Conservation (phyloP, 345 rosid genomes). For the Carallia pectinifolia region DNA sequence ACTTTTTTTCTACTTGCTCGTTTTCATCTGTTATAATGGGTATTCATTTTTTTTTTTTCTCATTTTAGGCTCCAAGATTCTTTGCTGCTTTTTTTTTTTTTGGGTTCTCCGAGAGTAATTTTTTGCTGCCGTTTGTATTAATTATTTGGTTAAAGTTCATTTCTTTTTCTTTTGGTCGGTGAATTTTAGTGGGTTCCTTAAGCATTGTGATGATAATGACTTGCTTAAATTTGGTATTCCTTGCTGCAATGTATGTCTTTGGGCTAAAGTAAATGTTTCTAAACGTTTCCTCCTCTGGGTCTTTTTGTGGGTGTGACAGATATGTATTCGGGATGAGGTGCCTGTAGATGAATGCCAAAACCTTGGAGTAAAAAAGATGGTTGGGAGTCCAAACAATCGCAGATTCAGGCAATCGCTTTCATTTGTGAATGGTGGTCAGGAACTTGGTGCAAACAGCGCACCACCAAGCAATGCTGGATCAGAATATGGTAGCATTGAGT, state of each 20-base stretch:
- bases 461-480: constrained; percentile 46
- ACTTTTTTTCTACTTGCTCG: background rate
- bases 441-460: constrained; percentile 26
- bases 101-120: background rate
- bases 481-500: constrained; percentile 46
- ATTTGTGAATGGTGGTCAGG: constrained; percentile 36
- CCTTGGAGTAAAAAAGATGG: constrained; percentile 28
- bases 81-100: background rate
- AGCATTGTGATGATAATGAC: too few relatives aligned
- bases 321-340: constrained; percentile 29
- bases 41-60: constrained; percentile 11
- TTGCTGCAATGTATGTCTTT: background rate
- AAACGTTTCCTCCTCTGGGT: background rate
- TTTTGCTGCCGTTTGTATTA: background rate
- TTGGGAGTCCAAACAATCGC: constrained; percentile 30
- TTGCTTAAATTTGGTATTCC: background rate
- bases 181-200: too few relatives aligned
- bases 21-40: background rate
- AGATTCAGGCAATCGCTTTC: constrained; percentile 36
- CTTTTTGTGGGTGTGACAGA: constrained; percentile 15
- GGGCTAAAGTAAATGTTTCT: background rate
- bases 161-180: too few relatives aligned
- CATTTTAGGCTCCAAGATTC: constrained; percentile 8
- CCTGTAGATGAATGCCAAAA: constrained; percentile 15
- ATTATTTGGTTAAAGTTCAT: too few relatives aligned